These are phyloP conservation scores for Mycosarcoma mackinlayi DNA, from an alignment of 1,284 basidiomycete genomes.

Conservation along the genomic window DNA sequence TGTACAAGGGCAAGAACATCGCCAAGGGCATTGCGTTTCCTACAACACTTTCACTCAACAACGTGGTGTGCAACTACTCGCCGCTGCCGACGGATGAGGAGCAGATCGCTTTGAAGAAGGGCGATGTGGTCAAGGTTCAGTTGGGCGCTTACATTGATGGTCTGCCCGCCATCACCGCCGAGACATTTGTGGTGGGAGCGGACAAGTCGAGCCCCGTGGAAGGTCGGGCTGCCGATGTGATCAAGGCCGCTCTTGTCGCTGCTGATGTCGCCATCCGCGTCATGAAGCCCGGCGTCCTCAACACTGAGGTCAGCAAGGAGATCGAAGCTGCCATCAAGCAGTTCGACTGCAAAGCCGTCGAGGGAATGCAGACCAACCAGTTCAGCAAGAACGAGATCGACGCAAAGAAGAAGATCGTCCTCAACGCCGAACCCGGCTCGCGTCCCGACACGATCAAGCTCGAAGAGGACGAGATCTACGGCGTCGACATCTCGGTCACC, in stretches of 20 bases:
- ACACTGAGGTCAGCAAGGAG: conserved; percentile 91
- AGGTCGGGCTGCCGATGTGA: conserved; percentile 85
- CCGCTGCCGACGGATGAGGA: conserved; percentile 75
- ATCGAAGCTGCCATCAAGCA: conserved; percentile 76
- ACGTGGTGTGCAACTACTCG: conserved; percentile 73
- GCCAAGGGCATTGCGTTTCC: conserved; percentile 91
- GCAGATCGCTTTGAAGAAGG: conserved; percentile 76
- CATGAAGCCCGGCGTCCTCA: conserved; percentile 79
- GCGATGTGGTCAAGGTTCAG: conserved; percentile 95
- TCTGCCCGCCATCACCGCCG: conserved; percentile 86
- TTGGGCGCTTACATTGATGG: conserved; percentile 96
- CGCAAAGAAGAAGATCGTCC: conserved; percentile 62
- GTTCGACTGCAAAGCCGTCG: conserved; percentile 65
- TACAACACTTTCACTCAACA: conserved; percentile 90
- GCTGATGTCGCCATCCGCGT: conserved; percentile 80
- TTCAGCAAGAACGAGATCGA: conserved; percentile 93
- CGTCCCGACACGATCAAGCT: conserved; percentile 64
- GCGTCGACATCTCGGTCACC: conserved; percentile 86
- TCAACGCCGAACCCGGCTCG: conserved; percentile 55
- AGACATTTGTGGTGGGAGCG: conserved; percentile 75
- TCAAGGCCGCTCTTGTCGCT: conserved; percentile 92
- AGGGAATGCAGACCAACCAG: conserved; percentile 83
- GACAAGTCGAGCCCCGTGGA: conserved; percentile 83
- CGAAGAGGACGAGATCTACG: conserved; percentile 92
- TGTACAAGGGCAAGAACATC: conserved; percentile 84